A percentile compares a stretch with the other conserved stretches of the same genome.
phyloP scores from a whole-genome alignment of 1,284 basidiomycete genomes.

The Phaffia rhodozyma region DNA sequence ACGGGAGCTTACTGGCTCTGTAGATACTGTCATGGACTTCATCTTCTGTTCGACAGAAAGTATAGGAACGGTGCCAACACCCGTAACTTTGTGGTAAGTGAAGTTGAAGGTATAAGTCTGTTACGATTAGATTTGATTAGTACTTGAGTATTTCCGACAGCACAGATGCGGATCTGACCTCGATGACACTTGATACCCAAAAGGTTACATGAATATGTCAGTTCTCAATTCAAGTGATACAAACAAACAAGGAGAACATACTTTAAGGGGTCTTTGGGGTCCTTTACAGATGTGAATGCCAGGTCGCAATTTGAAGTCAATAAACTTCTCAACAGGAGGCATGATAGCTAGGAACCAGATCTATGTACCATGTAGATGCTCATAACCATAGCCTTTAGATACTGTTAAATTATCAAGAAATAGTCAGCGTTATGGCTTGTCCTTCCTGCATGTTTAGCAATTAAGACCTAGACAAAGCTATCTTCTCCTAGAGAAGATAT shows the following conservation, averaged over 20 bases:
- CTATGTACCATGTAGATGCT: conserved; percentile 13
- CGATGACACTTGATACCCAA: conserved; percentile 6
- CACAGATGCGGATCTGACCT: not conserved
- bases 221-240: no score
- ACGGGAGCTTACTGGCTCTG: not conserved
- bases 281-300: not conserved
- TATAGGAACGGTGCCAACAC: conserved; percentile 3
- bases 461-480: not conserved
- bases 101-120: conserved; percentile 19
- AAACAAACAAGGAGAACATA: not conserved
- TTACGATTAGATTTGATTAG: not conserved
- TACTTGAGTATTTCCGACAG: not conserved
- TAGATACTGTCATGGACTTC: not conserved
- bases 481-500: not conserved
- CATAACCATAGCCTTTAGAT: conserved; percentile 10
- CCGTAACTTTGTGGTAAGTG: conserved; percentile 8
- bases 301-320: no score
- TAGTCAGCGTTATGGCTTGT: not conserved
- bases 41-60: conserved; percentile 1
- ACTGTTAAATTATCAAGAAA: not conserved
- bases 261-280: conserved; percentile 15
- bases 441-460: not conserved
- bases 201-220: not conserved
- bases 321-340: no score
- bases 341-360: not conserved